Conservation (phyloP, 768 basidiomycete species). For the Suillus brevipes region DNA sequence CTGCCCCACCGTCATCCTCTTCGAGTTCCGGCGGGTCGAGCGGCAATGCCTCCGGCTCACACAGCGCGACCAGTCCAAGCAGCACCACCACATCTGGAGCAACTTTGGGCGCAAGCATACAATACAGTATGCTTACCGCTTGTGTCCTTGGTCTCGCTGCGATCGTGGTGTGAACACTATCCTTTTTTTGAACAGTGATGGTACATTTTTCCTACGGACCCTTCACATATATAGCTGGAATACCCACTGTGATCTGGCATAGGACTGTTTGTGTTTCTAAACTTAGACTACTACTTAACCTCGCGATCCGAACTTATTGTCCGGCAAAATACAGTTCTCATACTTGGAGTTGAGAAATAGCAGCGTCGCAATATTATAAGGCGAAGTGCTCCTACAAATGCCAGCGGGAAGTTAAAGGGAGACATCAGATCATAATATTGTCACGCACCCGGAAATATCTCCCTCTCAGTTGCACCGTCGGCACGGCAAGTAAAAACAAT, state of each 20-base stretch:
- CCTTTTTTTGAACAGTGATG: background rate
- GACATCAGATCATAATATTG: background rate
- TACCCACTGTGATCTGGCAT: background rate
- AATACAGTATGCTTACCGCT: background rate
- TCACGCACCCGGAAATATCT: conserved; percentile 34
- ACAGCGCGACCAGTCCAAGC: conserved; percentile 15
- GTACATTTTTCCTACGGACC: background rate
- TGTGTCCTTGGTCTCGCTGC: background rate
- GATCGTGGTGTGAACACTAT: background rate
- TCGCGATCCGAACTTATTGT: background rate
- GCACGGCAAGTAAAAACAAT: conserved; percentile 38
- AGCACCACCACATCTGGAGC: conserved; percentile 11
- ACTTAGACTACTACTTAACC: background rate
- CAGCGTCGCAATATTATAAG: background rate
- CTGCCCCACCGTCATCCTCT: conserved; percentile 36
- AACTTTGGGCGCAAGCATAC: background rate
- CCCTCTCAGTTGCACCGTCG: conserved; percentile 37
- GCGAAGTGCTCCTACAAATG: background rate
- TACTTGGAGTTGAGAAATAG: background rate
- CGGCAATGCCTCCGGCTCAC: conserved; percentile 20
- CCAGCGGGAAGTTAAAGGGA: background rate
- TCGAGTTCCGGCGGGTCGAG: conserved; percentile 15
- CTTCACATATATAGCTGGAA: background rate
- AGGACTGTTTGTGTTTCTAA: background rate
- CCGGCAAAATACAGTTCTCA: background rate